These are phyloP conservation scores for Hypoxylon perforatum DNA, from an alignment of 495 filamentous ascomycete species.

Conservation along the genomic window DNA sequence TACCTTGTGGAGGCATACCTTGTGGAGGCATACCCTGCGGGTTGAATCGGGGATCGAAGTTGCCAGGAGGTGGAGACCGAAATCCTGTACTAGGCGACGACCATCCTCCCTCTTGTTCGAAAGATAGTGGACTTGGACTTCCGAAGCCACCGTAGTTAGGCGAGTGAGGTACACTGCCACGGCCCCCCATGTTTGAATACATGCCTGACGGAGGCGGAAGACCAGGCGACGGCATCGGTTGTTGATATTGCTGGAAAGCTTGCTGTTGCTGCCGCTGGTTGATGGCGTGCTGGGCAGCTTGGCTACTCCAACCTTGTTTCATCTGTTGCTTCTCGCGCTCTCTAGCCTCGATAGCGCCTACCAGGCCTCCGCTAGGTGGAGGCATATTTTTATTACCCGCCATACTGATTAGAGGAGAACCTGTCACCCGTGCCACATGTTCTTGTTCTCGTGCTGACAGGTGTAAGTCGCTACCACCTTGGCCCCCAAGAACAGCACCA, in stretches of 20 bases:
- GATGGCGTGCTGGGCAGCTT: slow-evolving; percentile 84
- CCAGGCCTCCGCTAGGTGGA: slow-evolving; percentile 68
- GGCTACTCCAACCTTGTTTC: slow-evolving; percentile 74
- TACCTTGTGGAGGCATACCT: too few relatives aligned
- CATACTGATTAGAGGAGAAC: slow-evolving; percentile 81
- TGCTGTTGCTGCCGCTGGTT: slow-evolving; percentile 75
- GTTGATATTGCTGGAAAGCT: slow-evolving; percentile 55
- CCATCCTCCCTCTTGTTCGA: slow-evolving; percentile 43
- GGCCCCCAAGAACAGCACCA: slow-evolving; percentile 45
- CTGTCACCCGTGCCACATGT: slow-evolving; percentile 88
- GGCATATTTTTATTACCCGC: slow-evolving; percentile 63
- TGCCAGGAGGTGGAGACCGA: slow-evolving; percentile 41
- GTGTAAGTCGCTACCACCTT: slow-evolving; percentile 60
- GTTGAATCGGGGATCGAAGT: slow-evolving; percentile 41
- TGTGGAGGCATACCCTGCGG: slow-evolving; percentile 30
- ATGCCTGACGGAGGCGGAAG: slow-evolving; percentile 42
- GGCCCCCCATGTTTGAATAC: slow-evolving; percentile 49
- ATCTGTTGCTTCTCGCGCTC: slow-evolving; percentile 80
- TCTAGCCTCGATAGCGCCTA: slow-evolving; percentile 71
- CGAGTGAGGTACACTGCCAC: slow-evolving; percentile 24
- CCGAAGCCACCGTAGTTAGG: slow-evolving; percentile 34
- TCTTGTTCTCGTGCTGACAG: slow-evolving; percentile 95
- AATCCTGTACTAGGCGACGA: slow-evolving; percentile 45
- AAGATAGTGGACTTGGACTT: slow-evolving; percentile 28
- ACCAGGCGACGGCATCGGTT: slow-evolving; percentile 37